These are phyloP conservation scores for Cyamopsis tetragonoloba DNA, from an alignment of 306 rosid species.

Conservation along the genomic window DNA sequence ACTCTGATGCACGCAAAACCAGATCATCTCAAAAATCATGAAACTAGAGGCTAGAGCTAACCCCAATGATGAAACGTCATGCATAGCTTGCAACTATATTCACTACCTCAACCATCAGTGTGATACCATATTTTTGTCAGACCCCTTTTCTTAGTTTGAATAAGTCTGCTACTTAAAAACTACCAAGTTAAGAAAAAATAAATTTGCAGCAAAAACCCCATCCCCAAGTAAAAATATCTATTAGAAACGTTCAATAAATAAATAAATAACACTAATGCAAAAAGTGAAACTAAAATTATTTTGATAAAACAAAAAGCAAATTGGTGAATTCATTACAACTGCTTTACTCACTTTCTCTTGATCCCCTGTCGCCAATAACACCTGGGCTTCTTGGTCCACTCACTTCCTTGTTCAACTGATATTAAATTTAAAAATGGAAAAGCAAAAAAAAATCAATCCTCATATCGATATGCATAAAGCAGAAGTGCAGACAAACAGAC, in stretches of 20 bases:
- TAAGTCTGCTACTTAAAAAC: neutral
- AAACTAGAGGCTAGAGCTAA: neutral
- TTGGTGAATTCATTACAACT: neutral
- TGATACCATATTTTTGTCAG: neutral
- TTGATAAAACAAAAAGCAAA: slow-evolving; percentile 1
- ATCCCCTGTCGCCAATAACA: slow-evolving; percentile 94
- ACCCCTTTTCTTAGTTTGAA: neutral
- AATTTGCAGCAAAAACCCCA: slow-evolving; percentile 3
- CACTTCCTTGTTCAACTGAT: slow-evolving; percentile 86
- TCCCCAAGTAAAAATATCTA: neutral
- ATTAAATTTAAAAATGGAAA: neutral
- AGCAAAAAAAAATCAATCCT: slow-evolving; percentile 6
- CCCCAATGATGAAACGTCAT: slow-evolving; percentile 1
- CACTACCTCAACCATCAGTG: neutral
- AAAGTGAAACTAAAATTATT: neutral
- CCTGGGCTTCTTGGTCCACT: slow-evolving; percentile 93
- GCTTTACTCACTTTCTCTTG: slow-evolving; percentile 83
- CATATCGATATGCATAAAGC: slow-evolving; percentile 15
- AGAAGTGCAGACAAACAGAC: slow-evolving; percentile 4
- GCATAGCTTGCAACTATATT: neutral
- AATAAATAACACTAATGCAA: neutral
- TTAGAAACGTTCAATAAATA: slow-evolving; percentile 1
- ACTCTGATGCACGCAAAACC: neutral
- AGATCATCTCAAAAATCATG: neutral
- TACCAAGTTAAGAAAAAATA: neutral